Evolutionary conservation across 352 stramenopile genomes (phyloP).

Genomic region (Peronospora belbahrii): DNA sequence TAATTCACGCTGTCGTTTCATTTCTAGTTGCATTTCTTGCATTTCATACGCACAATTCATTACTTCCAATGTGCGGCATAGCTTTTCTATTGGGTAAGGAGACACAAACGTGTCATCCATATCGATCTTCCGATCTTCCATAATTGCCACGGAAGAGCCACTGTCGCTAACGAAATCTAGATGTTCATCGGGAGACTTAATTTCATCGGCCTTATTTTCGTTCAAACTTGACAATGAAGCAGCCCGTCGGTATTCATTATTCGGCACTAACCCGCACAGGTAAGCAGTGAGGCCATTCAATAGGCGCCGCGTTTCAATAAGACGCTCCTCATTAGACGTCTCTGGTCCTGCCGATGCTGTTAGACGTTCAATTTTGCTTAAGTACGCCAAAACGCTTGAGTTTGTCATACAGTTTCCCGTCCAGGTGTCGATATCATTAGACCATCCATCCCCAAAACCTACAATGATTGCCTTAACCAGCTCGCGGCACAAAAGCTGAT

Average conservation of each 20-base stretch:
- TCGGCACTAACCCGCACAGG: conserved; percentile 15
- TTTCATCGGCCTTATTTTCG: conserved; percentile 6
- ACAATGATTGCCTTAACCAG: conserved; percentile 53
- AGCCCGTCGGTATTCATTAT: conserved; percentile 1
- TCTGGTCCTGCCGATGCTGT: conserved; percentile 17
- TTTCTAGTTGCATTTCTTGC: conserved; percentile 28
- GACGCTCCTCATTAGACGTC: conserved; percentile 18
- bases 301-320: conserved; percentile 13
- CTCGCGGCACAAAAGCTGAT: conserved; percentile 57
- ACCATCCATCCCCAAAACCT: conserved; percentile 13
- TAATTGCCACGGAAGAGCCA: conserved; percentile 30
- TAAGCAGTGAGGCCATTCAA: conserved; percentile 16
- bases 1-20: conserved; percentile 12
- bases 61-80: conserved; percentile 46
- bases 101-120: conserved; percentile 12
- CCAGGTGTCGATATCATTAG: conserved; percentile 20
- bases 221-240: conserved; percentile 9
- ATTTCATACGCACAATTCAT: conserved; percentile 44
- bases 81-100: conserved; percentile 31
- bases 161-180: conserved; percentile 29
- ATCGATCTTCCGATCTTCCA: conserved; percentile 23
- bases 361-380: conserved; percentile 52
- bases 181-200: conserved; percentile 13
- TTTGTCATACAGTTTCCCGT: conserved; percentile 40
- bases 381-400: conserved; percentile 39